Evolutionary conservation across 148 eudicot genomes (phyloP), one percentile per base, ranked within the genome.

Genomic region (Silene latifolia): DNA sequence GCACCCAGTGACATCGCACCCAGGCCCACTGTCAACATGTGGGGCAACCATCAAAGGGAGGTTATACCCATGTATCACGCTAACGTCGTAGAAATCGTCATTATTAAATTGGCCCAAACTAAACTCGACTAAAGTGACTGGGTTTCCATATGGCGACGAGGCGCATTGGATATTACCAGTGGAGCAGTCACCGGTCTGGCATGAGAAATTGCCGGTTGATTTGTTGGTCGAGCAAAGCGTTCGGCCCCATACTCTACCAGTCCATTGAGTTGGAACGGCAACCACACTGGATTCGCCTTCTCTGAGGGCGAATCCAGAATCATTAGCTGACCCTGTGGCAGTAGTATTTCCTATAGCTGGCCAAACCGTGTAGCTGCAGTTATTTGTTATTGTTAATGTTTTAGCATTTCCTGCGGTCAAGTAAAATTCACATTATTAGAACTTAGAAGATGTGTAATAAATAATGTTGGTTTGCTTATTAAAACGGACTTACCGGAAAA

Each of bases 151-250:
- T 27, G 29, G 85, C 4, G 0, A 27, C 29, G 29, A 18, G 13
- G 68, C 44, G 79, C 97, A 92, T 23, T 87, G 87, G 0, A 85
- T 0, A 23, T 74, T 78, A 0, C 93, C 90, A 46, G 86, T 77
- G 63, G 86, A 87, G 60, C 91, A 89, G 53, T 88, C 93, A 4
- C 89, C 97, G 0, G 93, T 89, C 53, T 80, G 69, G 80, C 97
- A 92, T 17, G 80, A 1, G 89, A 92, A 90, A 27, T 80, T 80
- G 0, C 90, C 89, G 23, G 86, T 69, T 63, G 81, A 57, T 74
- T 77, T 72, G 3, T 27, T 3, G 3, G 29, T 27, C 3, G 29
- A 27, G 29, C 29, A 27, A 1, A 27, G 29, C 29, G 95, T 88
- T 3, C 95, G 78, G 1, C 85, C 97, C 91, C 90, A 86, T 5